Evolutionary conservation across 768 basidiomycete genomes (phyloP), one percentile per base, ranked within the genome.

Genomic region (Lactarius sp.): DNA sequence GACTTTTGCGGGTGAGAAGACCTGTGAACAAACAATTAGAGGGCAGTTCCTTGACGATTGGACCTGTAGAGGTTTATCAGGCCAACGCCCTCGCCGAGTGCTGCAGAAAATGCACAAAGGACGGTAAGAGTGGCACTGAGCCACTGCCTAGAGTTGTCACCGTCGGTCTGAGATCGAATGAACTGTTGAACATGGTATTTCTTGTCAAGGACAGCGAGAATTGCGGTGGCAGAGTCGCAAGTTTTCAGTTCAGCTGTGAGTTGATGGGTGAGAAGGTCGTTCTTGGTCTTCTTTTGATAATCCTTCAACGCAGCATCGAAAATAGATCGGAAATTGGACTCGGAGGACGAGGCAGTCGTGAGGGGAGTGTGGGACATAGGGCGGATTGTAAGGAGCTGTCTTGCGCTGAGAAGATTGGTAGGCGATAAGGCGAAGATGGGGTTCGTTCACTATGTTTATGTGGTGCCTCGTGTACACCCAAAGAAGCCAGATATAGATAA

Each of bases 221-320:
- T 44, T 9, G 27, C 59, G 4, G 42, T 10, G n/a, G 59, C n/a
- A 52, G 51, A 52, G 6, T 27, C n/a, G 41, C 59, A 52, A 14
- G 7, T 7, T 52, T 60, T n/a, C 3, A 60, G 59, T 18, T 52
- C 31, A 13, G 31, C n/a, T 4, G 51, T 36, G 33, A 60, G 51
- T 10, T 9, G 39, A 52, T 60, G 51, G 7, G 39, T 4, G n/a
- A 42, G 8, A 52, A 60, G 59, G 20, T 52, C 51, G 8, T 52
- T 42, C 51, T 52, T 60, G 3, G 59, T 60, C 31, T 52, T 42
- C 14, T 44, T 44, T 10, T 36, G 36, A 20, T 60, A 60, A n/a
- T 34, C n/a, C 1, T 34, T 34, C 27, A 60, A 31, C 4, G 59
- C 51, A 18, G 33, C n/a, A 36, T 20, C 14, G 16, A 60, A 52